Evolutionary conservation across 2,329 filamentous ascomycete species (phyloP).

Genomic region (Coniella lustricola): DNA sequence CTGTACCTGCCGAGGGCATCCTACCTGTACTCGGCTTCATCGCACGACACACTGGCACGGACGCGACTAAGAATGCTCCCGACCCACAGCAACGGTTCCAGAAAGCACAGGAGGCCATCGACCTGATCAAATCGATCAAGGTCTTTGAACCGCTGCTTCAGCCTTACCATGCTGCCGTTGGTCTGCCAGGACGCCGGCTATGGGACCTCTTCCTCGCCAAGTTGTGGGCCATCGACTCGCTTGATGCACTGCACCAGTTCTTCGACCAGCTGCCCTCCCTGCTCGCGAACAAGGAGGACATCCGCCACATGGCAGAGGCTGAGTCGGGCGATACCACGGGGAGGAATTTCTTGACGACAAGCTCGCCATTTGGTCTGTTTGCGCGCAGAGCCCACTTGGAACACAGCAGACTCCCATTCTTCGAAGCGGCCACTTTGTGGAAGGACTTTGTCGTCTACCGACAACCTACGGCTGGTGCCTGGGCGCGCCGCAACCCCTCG

Average conservation of each 20-base stretch:
- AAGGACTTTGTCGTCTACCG: conserved; percentile 74
- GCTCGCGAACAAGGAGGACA: conserved; percentile 55
- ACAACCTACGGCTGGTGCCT: conserved; percentile 61
- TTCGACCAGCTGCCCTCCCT: conserved; percentile 54
- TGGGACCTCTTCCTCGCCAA: conserved; percentile 79
- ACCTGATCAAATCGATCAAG: conserved; percentile 47
- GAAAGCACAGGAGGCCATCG: conserved; percentile 42
- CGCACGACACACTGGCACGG: conserved; percentile 34
- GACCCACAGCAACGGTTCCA: conserved; percentile 33
- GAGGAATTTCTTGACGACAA: conserved; percentile 57
- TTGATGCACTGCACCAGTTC: conserved; percentile 73
- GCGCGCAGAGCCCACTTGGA: conserved; percentile 71
- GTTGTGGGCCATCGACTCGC: conserved; percentile 76
- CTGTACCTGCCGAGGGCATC: conserved; percentile 34
- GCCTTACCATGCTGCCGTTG: conserved; percentile 43
- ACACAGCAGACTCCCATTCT: conserved; percentile 72
- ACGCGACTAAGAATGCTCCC: conserved; percentile 23
- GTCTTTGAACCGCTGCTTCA: conserved; percentile 54
- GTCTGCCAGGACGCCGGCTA: conserved; percentile 69
- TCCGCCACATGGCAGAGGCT: conserved; percentile 46
- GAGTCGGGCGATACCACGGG: conserved; percentile 38
- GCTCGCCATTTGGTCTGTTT: conserved; percentile 76
- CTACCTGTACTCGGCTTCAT: conserved; percentile 35
- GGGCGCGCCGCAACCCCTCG: conserved; percentile 55
- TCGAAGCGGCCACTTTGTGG: conserved; percentile 74